A percentile compares a stretch with the other conserved stretches of the same genome.
Evolutionary conservation across 345 rosid species (phyloP).

Genomic region (Luvunga scandens): DNA sequence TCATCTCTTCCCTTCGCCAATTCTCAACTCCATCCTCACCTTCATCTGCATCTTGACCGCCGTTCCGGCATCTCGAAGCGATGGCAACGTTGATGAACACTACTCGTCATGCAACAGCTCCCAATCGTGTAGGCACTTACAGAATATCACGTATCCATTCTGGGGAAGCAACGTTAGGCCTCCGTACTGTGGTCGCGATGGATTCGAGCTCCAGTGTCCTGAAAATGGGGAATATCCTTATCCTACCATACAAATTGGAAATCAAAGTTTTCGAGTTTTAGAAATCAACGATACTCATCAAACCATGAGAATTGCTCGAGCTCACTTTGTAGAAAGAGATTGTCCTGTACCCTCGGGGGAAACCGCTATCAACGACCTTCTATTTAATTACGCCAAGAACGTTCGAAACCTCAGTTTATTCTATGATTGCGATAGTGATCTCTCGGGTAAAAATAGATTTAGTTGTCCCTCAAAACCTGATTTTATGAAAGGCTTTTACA

Average conservation of each 20-base stretch:
- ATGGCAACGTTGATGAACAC: neutral
- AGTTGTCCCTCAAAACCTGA: neutral
- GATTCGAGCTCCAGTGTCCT: slow-evolving; percentile 33
- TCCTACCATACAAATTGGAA: neutral
- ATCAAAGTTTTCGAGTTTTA: slow-evolving; percentile 10
- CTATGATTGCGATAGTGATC: neutral
- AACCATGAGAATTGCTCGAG: slow-evolving; percentile 21
- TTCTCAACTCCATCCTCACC: neutral
- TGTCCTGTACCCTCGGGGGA: slow-evolving; percentile 15
- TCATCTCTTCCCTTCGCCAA: neutral
- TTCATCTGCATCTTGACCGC: neutral
- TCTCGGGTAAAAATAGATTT: neutral
- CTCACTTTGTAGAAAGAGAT: neutral
- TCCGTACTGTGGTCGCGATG: slow-evolving; percentile 27
- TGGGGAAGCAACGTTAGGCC: slow-evolving; percentile 33
- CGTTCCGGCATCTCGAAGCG: neutral
- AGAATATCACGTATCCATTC: slow-evolving; percentile 34
- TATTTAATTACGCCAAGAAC: neutral
- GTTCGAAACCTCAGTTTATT: slow-evolving; percentile 26
- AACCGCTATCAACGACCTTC: neutral
- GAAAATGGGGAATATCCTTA: neutral
- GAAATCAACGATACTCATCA: neutral
- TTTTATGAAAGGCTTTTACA: neutral
- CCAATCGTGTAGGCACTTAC: neutral
- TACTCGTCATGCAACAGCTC: neutral